phyloP scores from a whole-genome alignment of 208 protist genomes.

The Acanthamoeba culbertsoni region DNA sequence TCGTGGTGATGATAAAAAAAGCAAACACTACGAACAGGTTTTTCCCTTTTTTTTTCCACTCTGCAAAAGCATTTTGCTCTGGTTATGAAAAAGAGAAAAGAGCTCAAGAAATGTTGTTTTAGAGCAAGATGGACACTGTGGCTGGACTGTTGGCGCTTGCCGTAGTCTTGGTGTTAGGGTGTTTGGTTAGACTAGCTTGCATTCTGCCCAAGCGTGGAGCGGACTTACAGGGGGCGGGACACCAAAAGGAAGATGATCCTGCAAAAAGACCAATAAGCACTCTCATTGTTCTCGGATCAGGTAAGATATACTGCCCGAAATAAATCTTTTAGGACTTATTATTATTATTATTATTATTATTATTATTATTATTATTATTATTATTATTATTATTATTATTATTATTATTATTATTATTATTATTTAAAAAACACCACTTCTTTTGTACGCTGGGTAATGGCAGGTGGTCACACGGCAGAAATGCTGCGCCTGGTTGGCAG shows the following conservation, averaged over 20 bases:
- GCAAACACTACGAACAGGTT: too few relatives aligned
- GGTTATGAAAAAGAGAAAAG: too few relatives aligned
- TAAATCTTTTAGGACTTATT: too few relatives aligned
- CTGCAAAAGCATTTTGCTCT: too few relatives aligned
- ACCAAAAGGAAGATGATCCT: not conserved
- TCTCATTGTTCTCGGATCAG: not conserved
- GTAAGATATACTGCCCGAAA: not conserved
- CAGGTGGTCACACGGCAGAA: constrained; percentile 83
- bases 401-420: not conserved
- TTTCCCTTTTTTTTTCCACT: too few relatives aligned
- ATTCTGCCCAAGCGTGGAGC: not conserved
- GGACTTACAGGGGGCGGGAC: not conserved
- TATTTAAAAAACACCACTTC: not conserved
- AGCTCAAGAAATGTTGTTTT: too few relatives aligned
- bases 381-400: not conserved
- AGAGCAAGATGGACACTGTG: not conserved
- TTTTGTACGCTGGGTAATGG: not conserved
- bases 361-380: not conserved
- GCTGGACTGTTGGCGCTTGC: not conserved
- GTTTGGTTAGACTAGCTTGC: not conserved
- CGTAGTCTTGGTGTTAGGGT: not conserved
- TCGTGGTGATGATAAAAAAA: too few relatives aligned
- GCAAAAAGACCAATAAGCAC: not conserved
- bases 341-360: not conserved
- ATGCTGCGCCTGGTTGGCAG: constrained; percentile 70